Conservation (phyloP, 148 eudicot species). For the Dysphania ambrosioides region DNA sequence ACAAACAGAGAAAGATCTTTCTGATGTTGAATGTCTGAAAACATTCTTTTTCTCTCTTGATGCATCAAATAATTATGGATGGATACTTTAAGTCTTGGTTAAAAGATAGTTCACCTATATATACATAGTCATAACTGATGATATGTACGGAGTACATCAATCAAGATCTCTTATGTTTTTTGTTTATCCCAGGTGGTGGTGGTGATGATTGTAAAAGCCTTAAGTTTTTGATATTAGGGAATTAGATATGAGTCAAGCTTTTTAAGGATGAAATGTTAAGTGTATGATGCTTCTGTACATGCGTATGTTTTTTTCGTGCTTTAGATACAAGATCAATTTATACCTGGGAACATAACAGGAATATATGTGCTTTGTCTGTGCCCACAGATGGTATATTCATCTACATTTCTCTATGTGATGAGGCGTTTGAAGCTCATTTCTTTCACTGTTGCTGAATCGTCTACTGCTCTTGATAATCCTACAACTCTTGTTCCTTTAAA, state of each 20-base stretch:
- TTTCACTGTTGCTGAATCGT: conserved; percentile 44
- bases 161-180: background rate
- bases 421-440: conserved; percentile 62
- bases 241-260: background rate
- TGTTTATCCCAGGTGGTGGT: background rate
- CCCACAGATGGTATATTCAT: conserved; percentile 70
- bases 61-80: background rate
- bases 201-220: background rate
- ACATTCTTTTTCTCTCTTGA: too few species aligned
- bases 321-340: background rate
- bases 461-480: conserved; percentile 45
- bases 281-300: too few species aligned
- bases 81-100: background rate
- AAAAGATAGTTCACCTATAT: background rate
- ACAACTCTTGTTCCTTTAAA: conserved; percentile 53
- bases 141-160: too few species aligned
- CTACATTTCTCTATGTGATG: conserved; percentile 66
- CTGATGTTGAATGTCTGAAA: too few species aligned
- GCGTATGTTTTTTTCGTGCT: too few species aligned
- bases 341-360: background rate
- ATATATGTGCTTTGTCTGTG: conserved; percentile 1
- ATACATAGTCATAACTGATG: too few species aligned
- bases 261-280: background rate
- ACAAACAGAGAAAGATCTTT: too few species aligned
- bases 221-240: background rate